Conservation (phyloP, 192 early-diverging fungal genomes). For the Coemansia sp. region DNA sequence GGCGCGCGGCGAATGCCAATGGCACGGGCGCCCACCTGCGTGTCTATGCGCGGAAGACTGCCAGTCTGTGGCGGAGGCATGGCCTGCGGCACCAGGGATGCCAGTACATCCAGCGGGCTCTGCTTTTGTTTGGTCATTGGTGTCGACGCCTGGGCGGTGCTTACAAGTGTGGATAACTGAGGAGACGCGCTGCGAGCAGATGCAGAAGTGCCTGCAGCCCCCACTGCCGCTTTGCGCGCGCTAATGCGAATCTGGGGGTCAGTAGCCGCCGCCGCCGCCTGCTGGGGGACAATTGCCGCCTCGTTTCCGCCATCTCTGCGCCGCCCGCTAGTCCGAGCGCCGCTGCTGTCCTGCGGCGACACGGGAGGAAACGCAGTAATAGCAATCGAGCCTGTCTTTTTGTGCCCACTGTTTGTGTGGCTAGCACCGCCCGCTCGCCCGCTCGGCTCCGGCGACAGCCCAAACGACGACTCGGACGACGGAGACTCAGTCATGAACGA, state of each 20-base stretch:
- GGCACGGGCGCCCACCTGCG: conserved; percentile 12
- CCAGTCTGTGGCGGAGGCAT: neutral
- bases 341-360: conserved; percentile 5
- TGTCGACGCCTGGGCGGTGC: neutral
- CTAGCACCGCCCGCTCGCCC: neutral
- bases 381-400: conserved; percentile 8
- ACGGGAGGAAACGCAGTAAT: conserved; percentile 8
- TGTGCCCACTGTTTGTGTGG: conserved; percentile 5
- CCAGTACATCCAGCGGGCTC: conserved; percentile 32
- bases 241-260: conserved; percentile 41
- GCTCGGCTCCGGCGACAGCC: conserved; percentile 13
- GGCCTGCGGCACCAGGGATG: conserved; percentile 21
- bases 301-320: neutral
- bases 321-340: neutral
- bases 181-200: too few relatives aligned
- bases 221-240: conserved; percentile 19
- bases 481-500: neutral
- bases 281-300: neutral
- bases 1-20: neutral
- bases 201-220: neutral
- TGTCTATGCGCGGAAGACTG: conserved; percentile 28
- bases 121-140: neutral
- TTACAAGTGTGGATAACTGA: neutral
- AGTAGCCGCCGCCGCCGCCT: neutral
- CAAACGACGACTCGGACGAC: conserved; percentile 13